A percentile compares a stretch with the other conserved stretches of the same genome.
Evolutionary conservation across 805 yeast species (phyloP).

Genomic region (Debaryomyces tyrocola): DNA sequence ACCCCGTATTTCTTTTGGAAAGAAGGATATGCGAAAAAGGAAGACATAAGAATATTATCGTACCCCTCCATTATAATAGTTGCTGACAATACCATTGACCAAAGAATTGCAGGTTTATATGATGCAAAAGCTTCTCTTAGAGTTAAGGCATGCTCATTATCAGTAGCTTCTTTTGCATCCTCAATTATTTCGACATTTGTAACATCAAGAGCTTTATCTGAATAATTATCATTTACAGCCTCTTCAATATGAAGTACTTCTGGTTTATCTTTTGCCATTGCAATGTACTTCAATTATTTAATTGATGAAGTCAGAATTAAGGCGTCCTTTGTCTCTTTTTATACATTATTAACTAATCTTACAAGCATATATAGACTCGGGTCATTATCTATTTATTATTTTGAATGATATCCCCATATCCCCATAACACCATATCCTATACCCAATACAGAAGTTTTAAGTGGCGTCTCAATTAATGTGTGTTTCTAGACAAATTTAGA

Average conservation of each 20-base stretch:
- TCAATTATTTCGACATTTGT: conserved; percentile 6
- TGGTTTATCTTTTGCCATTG: conserved; percentile 2
- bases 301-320: too few species aligned
- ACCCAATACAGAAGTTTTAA: too few species aligned
- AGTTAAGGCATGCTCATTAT: conserved; percentile 18
- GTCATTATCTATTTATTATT: too few species aligned
- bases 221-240: conserved; percentile 9
- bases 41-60: conserved; percentile 40
- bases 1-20: conserved; percentile 36
- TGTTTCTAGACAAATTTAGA: too few species aligned
- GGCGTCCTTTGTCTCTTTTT: too few species aligned
- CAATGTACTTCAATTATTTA: too few species aligned
- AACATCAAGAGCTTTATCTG: conserved; percentile 5
- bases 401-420: too few species aligned
- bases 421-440: too few species aligned
- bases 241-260: conserved; percentile 15
- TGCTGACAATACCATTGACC: conserved; percentile 35
- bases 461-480: too few species aligned
- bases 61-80: conserved; percentile 44
- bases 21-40: conserved; percentile 35
- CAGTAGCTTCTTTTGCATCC: conserved; percentile 19
- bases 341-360: too few species aligned
- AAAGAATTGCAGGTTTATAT: conserved; percentile 41
- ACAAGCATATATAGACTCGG: too few species aligned
- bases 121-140: conserved; percentile 27